Base-by-base conservation (phyloP, 202 grass and related monocot genomes). In the Alloteropsis angusta region DNA sequence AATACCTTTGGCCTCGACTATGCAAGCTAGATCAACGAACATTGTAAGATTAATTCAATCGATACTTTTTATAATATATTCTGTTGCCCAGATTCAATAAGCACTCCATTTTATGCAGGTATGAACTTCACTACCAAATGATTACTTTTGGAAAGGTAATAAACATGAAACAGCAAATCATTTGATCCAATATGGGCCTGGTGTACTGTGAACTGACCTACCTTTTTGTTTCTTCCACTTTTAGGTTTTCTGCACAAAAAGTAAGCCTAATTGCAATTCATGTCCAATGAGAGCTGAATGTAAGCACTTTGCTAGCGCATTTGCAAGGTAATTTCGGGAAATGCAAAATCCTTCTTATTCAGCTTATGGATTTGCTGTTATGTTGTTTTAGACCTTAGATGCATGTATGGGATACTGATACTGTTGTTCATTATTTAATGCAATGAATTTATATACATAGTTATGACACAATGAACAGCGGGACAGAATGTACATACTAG, bases 1-100 rank as follows among this genome's bases (percentile, higher is more conserved):
- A 93, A 85, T 97, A 93, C 53, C 88, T 97, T 78, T 97, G 90
- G 90, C 93, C 93, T 76, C 88, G 90, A 73, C 79, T 97, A 53
- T 97, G 93, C 88, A 93, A 93, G 72, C 90, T 97, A 42, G 90
- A 93, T 78, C 93, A 93, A 79, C 68, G 82, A 41, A 93, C 88
- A 79, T 78, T 97, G 93, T 93, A 91, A 89, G 82, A 81, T 67
- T 14, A 59, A 28, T 81, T 71, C 9, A 53, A 74, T 25, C 30
- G 26, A 18, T 60, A 60, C 5, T 60, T 86, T 68, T 75, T 0
- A 22, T 39, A 53, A 41, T 50, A 42, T 60, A 52, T 9, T 75
- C 68, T 66, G 1, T 23, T 86, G 28, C 18, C 14, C n/a, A 32
- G 50, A 80, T 75, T 59, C 26, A 53, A 38, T 15, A 60, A 2